A percentile compares a stretch with the other conserved stretches of the same genome.
Evolutionary conservation across 768 basidiomycete genomes (phyloP).

Genomic region (Candolleomyces eurysporus): DNA sequence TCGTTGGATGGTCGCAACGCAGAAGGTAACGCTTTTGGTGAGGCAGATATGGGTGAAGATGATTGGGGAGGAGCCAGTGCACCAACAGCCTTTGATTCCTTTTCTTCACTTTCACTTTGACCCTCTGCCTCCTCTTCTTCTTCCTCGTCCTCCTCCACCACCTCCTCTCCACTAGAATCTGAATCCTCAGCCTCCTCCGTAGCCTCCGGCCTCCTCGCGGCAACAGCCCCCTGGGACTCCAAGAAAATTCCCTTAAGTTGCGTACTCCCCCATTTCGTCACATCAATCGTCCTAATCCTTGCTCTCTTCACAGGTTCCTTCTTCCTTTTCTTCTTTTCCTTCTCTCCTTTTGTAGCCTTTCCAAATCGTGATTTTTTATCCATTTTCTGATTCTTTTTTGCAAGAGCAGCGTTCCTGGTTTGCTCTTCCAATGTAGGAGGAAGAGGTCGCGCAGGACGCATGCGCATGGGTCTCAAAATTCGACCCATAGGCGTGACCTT

Average conservation of each 20-base stretch:
- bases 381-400: constrained; percentile 14
- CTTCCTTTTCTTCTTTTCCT: constrained; percentile 43
- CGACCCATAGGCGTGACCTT: constrained; percentile 64
- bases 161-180: constrained; percentile 2
- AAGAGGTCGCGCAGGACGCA: constrained; percentile 68
- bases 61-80: constrained; percentile 5
- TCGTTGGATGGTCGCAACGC: constrained; percentile 8
- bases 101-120: constrained; percentile 1
- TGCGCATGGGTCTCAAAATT: constrained; percentile 62
- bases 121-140: constrained; percentile 12
- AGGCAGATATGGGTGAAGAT: constrained; percentile 2
- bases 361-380: constrained; percentile 15
- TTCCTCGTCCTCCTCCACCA: constrained; percentile 14
- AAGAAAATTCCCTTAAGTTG: constrained; percentile 72
- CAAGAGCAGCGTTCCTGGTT: constrained; percentile 9
- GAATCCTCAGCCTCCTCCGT: constrained; percentile 7
- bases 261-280: constrained; percentile 65
- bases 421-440: constrained; percentile 29
- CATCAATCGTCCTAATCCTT: constrained; percentile 66
- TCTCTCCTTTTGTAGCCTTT: constrained; percentile 18
- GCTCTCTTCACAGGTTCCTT: constrained; percentile 58
- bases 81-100: background rate
- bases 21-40: background rate
- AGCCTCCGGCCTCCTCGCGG: constrained; percentile 11
- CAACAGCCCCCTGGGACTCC: constrained; percentile 36